Base-by-base conservation (phyloP, 306 rosid genomes). In the Gastrolobium bilobum region DNA sequence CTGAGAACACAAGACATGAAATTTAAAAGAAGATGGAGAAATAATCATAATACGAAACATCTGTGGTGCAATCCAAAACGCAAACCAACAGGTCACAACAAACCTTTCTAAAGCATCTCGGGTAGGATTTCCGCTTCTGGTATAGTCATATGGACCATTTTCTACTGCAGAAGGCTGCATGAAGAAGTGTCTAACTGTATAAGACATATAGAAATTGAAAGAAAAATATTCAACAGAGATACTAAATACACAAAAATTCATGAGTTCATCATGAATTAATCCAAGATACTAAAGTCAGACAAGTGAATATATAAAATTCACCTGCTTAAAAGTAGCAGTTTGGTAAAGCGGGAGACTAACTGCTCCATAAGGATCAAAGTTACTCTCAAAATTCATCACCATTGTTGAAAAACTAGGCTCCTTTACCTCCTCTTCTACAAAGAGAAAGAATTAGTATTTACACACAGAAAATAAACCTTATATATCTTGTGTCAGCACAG, bases 271-370 rank as follows among this genome's bases (percentile, higher is more conserved):
- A 47, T 7, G 10, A 4, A 51, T 5, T 31, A 35, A 38, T 51
- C n/a, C 59, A 51, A 76, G 61, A 69, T 13, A 76, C 52, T 61
- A 38, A 34, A 60, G 62, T n/a, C 13, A 74, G 39, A 65, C 29
- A 43, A 37, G 52, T 35, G 33, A 35, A 67, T 29, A 20, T 20
- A 20, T 1, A 20, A 20, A 20, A 20, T 15, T 73, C 50, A 94
- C 99, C 93, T 94, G 99, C 93, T 92, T 92, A 76, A 94, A 94
- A 68, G 97, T 94, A 59, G 97, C 95, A 10, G 99, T 94, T 80
- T 94, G 99, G 80, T 92, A 94, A 77, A 92, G 90, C 1, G 99
- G 99, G 2, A 82, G 62, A 77, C 90, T 94, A 68, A 92, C 70
- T 63, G 97, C 91, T 67, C 85, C 86, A 67, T 78, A 94, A 79